A percentile compares a stretch with the other conserved stretches of the same genome.
Conservation (phyloP, 2,329 filamentous ascomycete species). For the Fusarium palustre region DNA sequence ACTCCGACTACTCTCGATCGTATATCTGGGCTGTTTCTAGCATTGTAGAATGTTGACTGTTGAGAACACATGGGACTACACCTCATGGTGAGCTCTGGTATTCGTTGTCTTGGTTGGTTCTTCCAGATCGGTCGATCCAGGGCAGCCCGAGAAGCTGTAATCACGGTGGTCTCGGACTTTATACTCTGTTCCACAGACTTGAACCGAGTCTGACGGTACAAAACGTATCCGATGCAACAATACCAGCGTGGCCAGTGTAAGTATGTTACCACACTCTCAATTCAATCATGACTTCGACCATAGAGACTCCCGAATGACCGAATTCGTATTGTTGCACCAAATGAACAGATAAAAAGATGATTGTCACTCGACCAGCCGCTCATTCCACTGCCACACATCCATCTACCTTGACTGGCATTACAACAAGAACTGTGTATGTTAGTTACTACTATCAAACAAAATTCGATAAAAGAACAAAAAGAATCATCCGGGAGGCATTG, state of each 20-base stretch:
- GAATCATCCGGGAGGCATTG: slow-evolving; percentile 19
- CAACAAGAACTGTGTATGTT: background rate
- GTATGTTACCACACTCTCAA: background rate
- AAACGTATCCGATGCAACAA: background rate
- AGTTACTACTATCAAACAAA: no score
- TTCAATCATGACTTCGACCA: background rate
- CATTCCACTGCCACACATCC: background rate
- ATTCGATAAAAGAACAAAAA: slow-evolving; percentile 22
- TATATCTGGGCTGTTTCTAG: background rate
- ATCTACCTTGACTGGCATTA: background rate
- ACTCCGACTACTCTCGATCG: background rate
- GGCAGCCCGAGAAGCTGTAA: background rate
- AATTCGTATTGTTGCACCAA: background rate
- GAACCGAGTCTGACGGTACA: background rate
- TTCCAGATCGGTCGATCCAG: background rate
- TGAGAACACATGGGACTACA: background rate
- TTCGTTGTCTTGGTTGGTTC: background rate
- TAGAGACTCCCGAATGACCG: no score
- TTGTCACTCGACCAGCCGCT: background rate
- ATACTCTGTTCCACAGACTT: background rate
- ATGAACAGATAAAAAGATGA: background rate
- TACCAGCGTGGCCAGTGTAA: background rate
- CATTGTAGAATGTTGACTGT: background rate
- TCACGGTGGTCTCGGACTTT: background rate
- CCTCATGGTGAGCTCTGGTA: background rate